Percentiles rank a stretch among this genome's conserved stretches.
Evolutionary conservation across 2,329 filamentous ascomycete species (phyloP).

Genomic region (Aspergillus calidoustus): DNA sequence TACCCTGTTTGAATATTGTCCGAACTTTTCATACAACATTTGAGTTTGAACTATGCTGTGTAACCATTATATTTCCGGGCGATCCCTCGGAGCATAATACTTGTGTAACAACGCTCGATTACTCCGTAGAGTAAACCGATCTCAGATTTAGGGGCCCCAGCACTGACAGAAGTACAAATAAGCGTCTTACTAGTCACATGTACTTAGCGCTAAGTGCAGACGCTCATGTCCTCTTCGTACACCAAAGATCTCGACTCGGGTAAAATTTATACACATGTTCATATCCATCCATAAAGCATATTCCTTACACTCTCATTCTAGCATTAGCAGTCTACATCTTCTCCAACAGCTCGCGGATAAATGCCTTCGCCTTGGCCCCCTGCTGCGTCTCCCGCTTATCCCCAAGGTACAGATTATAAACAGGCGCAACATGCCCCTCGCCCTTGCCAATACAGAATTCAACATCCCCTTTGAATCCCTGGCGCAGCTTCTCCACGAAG

Average conservation of each 20-base stretch:
- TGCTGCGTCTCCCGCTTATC: constrained; percentile 44
- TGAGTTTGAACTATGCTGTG: not conserved
- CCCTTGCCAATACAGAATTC: constrained; percentile 43
- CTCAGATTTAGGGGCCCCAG: not conserved
- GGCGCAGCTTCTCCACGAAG: constrained; percentile 54
- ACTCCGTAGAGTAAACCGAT: not conserved
- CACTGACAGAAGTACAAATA: not conserved
- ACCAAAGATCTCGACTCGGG: not conserved
- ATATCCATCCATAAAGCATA: constrained; percentile 1
- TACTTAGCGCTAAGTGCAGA: not conserved
- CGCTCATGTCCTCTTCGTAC: not conserved
- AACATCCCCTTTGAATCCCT: constrained; percentile 31
- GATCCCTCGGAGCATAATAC: not conserved
- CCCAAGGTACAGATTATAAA: constrained; percentile 45
- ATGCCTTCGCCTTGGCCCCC: constrained; percentile 43
- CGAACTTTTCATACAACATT: not conserved
- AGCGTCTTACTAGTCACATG: not conserved
- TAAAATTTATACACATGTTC: not conserved
- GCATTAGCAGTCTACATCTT: constrained; percentile 7
- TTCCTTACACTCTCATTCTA: not conserved
- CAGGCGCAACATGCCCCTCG: constrained; percentile 48
- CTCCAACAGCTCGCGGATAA: constrained; percentile 35
- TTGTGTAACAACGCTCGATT: not conserved
- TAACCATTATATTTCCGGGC: not conserved
- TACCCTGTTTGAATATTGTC: not conserved